Conservation (phyloP, 2,329 filamentous ascomycete species). For the Dryadomyces quercus-mongolicae region DNA sequence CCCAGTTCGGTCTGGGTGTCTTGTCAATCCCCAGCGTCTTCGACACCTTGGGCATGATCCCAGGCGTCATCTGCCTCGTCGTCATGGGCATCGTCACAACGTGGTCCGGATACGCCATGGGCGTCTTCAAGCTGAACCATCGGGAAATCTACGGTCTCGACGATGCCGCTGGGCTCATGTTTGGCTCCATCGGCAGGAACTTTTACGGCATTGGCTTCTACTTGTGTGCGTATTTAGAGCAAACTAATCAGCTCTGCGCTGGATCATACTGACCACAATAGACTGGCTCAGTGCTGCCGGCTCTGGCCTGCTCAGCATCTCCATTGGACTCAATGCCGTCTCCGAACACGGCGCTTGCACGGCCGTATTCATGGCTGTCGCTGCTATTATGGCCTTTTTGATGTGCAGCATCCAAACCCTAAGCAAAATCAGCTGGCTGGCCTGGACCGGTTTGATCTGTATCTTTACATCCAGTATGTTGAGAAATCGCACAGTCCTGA, state of each 20-base stretch:
- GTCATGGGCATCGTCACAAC: conserved; percentile 33
- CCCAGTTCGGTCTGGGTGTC: conserved; percentile 42
- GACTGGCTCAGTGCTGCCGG: background rate
- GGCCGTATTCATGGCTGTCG: conserved; percentile 42
- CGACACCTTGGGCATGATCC: conserved; percentile 71
- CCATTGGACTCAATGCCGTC: conserved; percentile 43
- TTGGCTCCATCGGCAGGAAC: background rate
- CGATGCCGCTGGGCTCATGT: background rate
- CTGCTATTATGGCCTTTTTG: conserved; percentile 33
- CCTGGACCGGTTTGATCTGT: conserved; percentile 46
- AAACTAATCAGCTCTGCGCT: background rate
- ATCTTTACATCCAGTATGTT: conserved; percentile 34
- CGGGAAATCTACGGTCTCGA: conserved; percentile 1
- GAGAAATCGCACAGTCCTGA: no score
- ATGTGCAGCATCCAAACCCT: conserved; percentile 44
- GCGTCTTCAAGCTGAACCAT: conserved; percentile 25
- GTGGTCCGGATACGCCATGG: conserved; percentile 26
- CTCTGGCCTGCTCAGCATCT: conserved; percentile 3
- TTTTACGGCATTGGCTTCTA: background rate
- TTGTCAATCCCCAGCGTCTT: conserved; percentile 48
- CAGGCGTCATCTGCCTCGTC: conserved; percentile 71
- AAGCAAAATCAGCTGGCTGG: conserved; percentile 48
- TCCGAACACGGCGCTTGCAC: conserved; percentile 46
- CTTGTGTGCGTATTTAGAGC: background rate
- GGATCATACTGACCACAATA: background rate